These are phyloP conservation scores for Tremellales sp. DNA, from an alignment of 1,284 basidiomycete genomes.

Conservation along the genomic window DNA sequence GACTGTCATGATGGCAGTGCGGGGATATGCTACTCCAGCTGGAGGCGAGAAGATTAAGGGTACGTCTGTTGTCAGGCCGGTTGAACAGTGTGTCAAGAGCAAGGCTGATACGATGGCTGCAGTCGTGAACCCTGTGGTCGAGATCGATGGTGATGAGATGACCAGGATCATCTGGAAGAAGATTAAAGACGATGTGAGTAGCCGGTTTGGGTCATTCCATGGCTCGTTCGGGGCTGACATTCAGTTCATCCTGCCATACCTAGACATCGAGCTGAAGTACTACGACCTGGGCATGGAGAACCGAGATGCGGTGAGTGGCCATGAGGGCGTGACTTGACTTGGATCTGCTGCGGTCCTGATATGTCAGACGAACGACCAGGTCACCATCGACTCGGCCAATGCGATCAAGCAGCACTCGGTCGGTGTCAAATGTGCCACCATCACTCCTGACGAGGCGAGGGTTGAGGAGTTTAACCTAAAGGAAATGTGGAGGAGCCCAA, in stretches of 20 bases:
- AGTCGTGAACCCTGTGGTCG: constrained; percentile 83
- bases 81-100: not conserved
- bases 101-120: constrained; percentile 48
- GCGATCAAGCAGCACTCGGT: constrained; percentile 83
- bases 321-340: too few species aligned
- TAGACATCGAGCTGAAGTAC: constrained; percentile 96
- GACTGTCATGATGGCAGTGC: constrained; percentile 13
- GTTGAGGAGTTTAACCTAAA: constrained; percentile 84
- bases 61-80: not conserved
- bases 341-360: constrained; percentile 3
- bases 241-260: constrained; percentile 89
- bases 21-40: constrained; percentile 27
- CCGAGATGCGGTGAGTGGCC: constrained; percentile 70
- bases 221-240: not conserved
- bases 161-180: constrained; percentile 98
- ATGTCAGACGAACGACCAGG: constrained; percentile 79
- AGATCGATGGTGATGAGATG: constrained; percentile 97
- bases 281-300: constrained; percentile 92
- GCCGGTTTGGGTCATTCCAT: not conserved
- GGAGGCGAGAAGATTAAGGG: constrained; percentile 55
- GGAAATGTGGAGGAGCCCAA: constrained; percentile 96
- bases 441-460: constrained; percentile 84
- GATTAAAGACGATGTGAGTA: constrained; percentile 83
- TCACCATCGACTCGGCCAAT: constrained; percentile 89
- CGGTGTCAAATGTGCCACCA: constrained; percentile 83